Base-by-base conservation (phyloP, 106 monocot species). In the Dioscorea alata region DNA sequence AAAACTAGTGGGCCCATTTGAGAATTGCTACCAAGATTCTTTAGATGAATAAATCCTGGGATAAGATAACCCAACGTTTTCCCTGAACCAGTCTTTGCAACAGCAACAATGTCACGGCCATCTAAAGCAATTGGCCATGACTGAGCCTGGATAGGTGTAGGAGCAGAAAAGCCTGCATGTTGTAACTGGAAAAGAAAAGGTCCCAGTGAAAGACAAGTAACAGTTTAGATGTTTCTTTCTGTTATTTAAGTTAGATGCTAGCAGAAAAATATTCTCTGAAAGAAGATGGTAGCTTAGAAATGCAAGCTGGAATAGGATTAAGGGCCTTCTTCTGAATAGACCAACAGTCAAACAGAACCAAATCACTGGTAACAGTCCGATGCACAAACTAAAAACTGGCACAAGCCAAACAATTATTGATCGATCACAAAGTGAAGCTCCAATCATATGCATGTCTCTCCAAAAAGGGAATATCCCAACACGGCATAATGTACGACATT, bases 81-180 rank as follows among this genome's bases (percentile, higher is more conserved):
- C 60, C 96, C 96, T 14, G 96, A 97, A 14, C 96, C 96, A 4
- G 96, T 97, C 78, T 97, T 92, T 59, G 96, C 96, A 78, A 92
- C 76, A 2, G 96, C 96, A 33, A 97, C 92, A 75, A 97, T 56
- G 60, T 97, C 96, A 61, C 79, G 88, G 69, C 71, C 50, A 31
- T 84, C 72, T 48, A 97, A 74, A 56, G 89, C 89, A 75, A 97
- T 87, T 20, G 96, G 96, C 92, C 92, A 92, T 1, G 96, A 84
- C 61, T 97, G 92, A 21, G 92, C 92, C 75, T 97, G 96, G 49
- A 97, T 92, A 49, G 96, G 96, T 23, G 96, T 96, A 17, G 96
- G 96, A 48, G 64, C 50, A 60, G 88, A 65, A 68, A 96, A 94
- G 23, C 91, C 91, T 49, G 91, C 94, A 75, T 81, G 78, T 17